Evolutionary conservation across 768 basidiomycete genomes (phyloP), one percentile per base, ranked within the genome.

Genomic region (Rhodotorula babjevae): DNA sequence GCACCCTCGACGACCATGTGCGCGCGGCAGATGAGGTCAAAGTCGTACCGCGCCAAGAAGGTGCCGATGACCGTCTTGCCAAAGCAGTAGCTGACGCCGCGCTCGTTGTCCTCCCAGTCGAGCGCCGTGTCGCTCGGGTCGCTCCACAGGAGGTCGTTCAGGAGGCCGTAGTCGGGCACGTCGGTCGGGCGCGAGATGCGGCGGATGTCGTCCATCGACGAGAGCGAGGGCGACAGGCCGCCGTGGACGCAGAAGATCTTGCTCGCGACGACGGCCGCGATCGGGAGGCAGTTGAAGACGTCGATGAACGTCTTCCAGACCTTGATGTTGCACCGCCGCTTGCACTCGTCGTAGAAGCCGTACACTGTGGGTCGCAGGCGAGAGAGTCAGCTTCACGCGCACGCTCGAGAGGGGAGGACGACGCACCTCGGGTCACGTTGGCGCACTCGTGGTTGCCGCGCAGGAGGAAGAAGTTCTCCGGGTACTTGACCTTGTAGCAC

Each of bases 251-350:
- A 98, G 83, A 99, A 99, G 79, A 99, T 99, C 84, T 99, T 99
- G 78, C 92, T 93, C 15, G 95, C 96, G 61, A 99, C 96, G 79
- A 99, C 91, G 46, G 96, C 93, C 53, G 95, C 94, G 79, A 99
- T 98, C 62, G 96, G 96, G 21, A 99, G 87, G 79, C 93, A 94
- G 82, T 99, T 98, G 87, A 99, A 99, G 69, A 97, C 95, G 83
- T 99, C 96, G 81, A 98, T 92, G 82, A 99, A 98, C 4, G 93
- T 94, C 84, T 95, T 98, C 96, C 96, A 99, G 40, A 92, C 94
- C 84, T 98, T 99, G 85, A 98, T 93, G 82, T 95, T 97, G 85
- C 93, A 96, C 75, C 96, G 87, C 80, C 96, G 89, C 84, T 99
- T 99, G 85, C 96, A 99, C 83, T 99, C 96, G 83, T 98, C 96